Conservation (phyloP, 176 grass and related monocot species). For the Musa itinerans region DNA sequence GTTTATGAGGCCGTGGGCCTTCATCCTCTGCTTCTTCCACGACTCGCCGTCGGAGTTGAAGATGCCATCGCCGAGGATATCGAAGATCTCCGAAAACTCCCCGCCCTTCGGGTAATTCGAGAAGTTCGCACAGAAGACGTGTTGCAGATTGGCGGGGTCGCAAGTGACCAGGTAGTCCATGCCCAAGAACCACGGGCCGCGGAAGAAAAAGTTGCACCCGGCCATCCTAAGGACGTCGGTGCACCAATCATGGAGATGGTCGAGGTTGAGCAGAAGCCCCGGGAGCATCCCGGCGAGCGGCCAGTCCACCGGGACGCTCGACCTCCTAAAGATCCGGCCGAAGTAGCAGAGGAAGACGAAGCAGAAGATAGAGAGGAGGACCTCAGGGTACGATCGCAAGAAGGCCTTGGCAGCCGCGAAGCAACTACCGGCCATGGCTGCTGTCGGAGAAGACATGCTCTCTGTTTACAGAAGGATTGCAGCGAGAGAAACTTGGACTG, state of each 20-base stretch:
- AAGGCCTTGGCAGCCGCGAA: background rate
- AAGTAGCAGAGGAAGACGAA: background rate
- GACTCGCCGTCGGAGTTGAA: constrained; percentile 5
- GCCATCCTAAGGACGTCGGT: background rate
- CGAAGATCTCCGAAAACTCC: constrained; percentile 3
- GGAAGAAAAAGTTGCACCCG: background rate
- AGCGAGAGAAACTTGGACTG: too few relatives aligned
- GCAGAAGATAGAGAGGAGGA: background rate
- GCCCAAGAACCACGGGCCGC: background rate
- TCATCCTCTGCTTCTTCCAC: constrained; percentile 1
- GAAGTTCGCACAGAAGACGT: constrained; percentile 5
- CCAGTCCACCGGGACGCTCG: background rate
- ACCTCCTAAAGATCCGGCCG: background rate
- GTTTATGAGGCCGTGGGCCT: background rate
- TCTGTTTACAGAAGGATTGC: too few relatives aligned
- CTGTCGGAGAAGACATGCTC: too few relatives aligned
- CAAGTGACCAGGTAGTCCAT: background rate
- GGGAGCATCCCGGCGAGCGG: constrained; percentile 1
- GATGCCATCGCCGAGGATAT: constrained; percentile 9
- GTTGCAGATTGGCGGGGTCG: constrained; percentile 9
- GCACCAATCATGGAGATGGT: background rate
- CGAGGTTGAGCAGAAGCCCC: background rate
- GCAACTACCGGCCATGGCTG: background rate
- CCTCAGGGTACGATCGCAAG: background rate
- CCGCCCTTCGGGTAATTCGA: constrained; percentile 3